phyloP scores from a whole-genome alignment of 2,329 filamentous ascomycete genomes.

The Alternaria metachromatica region DNA sequence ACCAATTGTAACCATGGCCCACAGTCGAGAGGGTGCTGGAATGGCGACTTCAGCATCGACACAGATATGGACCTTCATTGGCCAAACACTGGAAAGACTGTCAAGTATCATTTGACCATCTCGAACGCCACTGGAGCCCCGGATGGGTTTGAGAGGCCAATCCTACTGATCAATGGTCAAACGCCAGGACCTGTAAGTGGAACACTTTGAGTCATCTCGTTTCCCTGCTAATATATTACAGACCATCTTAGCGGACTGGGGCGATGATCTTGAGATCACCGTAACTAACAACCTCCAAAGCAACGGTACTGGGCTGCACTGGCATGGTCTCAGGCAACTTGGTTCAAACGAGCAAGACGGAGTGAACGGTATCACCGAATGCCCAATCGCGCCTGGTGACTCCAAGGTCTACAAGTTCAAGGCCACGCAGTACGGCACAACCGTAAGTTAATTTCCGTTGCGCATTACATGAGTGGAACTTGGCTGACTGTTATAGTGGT shows the following conservation, averaged over 20 bases:
- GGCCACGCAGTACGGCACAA: constrained; percentile 46
- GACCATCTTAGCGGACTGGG: constrained; percentile 53
- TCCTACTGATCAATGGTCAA: constrained; percentile 55
- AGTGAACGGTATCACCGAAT: constrained; percentile 64
- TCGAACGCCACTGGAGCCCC: constrained; percentile 53
- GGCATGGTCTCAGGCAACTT: constrained; percentile 58
- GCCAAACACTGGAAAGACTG: constrained; percentile 51
- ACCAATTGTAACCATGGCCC: constrained; percentile 31
- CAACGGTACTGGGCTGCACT: constrained; percentile 61
- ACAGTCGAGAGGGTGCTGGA: constrained; percentile 32
- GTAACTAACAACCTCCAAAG: constrained; percentile 46
- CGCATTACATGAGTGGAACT: not conserved
- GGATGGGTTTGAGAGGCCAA: constrained; percentile 53
- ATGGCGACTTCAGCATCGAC: constrained; percentile 47
- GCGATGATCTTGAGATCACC: constrained; percentile 48
- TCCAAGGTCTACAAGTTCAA: constrained; percentile 43
- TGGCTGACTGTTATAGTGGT: constrained; percentile 53
- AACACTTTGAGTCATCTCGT: not conserved
- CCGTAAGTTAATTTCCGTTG: constrained; percentile 20
- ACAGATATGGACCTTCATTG: constrained; percentile 54
- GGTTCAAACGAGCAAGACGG: constrained; percentile 54
- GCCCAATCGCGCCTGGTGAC: constrained; percentile 68
- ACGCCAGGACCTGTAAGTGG: constrained; percentile 56
- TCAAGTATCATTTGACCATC: constrained; percentile 54
- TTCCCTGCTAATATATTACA: constrained; percentile 35